Conservation (phyloP, 2,329 filamentous ascomycete species). For the Ophiocordyceps camponoti-floridani region DNA sequence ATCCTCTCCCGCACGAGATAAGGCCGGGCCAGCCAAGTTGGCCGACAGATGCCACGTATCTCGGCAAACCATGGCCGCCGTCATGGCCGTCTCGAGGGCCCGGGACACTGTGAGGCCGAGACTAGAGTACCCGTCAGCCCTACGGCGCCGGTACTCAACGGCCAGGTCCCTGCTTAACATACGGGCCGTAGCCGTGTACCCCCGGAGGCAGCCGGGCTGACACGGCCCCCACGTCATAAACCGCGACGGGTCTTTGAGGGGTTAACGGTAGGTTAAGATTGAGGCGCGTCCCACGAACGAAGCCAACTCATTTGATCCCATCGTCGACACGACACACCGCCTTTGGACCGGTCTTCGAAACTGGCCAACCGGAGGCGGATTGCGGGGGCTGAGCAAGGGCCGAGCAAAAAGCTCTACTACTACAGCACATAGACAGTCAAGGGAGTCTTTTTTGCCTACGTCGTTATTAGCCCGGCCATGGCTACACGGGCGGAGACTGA, state of each 20-base stretch:
- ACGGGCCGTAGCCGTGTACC: too few relatives aligned
- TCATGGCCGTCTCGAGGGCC: background rate
- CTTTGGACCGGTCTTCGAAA: background rate
- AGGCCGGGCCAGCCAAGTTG: background rate
- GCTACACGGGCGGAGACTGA: background rate
- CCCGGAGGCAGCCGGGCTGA: too few relatives aligned
- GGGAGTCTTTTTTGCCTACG: background rate
- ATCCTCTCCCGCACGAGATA: background rate
- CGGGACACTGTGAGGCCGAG: background rate
- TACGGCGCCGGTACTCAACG: too few relatives aligned
- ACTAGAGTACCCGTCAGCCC: background rate
- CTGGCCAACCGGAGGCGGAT: background rate
- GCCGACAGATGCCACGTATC: background rate
- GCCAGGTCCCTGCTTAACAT: too few relatives aligned
- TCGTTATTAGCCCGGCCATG: background rate
- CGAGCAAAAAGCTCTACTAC: background rate
- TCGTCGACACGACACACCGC: background rate
- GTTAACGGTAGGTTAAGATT: background rate
- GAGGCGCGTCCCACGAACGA: background rate
- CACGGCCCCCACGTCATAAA: too few relatives aligned
- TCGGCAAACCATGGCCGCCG: background rate
- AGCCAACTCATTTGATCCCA: background rate
- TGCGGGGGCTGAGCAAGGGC: background rate
- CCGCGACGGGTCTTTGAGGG: background rate
- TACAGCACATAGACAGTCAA: background rate